Evolutionary conservation across 2,329 filamentous ascomycete genomes (phyloP).

Genomic region (Nemania bipapillata): DNA sequence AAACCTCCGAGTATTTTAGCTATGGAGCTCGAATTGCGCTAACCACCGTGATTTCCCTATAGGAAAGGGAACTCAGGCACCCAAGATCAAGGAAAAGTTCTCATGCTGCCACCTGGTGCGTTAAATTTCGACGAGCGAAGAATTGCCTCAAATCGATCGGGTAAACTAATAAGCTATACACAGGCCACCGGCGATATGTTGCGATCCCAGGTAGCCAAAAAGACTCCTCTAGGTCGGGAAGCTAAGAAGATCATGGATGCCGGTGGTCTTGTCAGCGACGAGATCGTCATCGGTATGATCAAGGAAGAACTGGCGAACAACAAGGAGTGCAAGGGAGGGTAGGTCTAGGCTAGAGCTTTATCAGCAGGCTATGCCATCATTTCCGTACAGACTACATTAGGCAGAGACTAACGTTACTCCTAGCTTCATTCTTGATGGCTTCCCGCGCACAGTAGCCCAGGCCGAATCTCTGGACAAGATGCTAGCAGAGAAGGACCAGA

Average conservation of each 20-base stretch:
- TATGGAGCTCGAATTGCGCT: slow-evolving; percentile 34
- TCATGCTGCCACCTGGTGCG: slow-evolving; percentile 95
- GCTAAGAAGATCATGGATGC: slow-evolving; percentile 99
- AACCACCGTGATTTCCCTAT: slow-evolving; percentile 33
- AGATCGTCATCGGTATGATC: slow-evolving; percentile 99
- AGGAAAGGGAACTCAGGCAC: slow-evolving; percentile 99
- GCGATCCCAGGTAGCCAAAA: slow-evolving; percentile 96
- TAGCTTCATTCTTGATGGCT: slow-evolving; percentile 98
- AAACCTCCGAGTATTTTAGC: neutral
- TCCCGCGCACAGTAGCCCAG: slow-evolving; percentile 95
- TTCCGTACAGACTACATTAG: slow-evolving; percentile 7
- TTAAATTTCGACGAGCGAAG: slow-evolving; percentile 34
- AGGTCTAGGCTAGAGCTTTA: slow-evolving; percentile 53
- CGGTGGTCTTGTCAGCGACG: slow-evolving; percentile 95
- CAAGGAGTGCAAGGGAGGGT: slow-evolving; percentile 96
- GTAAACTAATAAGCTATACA: slow-evolving; percentile 16
- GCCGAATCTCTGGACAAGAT: slow-evolving; percentile 94
- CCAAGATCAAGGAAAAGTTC: slow-evolving; percentile 98
- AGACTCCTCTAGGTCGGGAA: slow-evolving; percentile 91
- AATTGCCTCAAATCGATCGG: slow-evolving; percentile 35
- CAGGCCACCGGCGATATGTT: slow-evolving; percentile 99
- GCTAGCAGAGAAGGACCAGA: slow-evolving; percentile 80
- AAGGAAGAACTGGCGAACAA: slow-evolving; percentile 95
- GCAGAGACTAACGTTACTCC: slow-evolving; percentile 43
- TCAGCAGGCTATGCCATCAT: neutral